phyloP scores from a whole-genome alignment of 1,139 yeast species.

The Blastobotrys raffinosifermentans region DNA sequence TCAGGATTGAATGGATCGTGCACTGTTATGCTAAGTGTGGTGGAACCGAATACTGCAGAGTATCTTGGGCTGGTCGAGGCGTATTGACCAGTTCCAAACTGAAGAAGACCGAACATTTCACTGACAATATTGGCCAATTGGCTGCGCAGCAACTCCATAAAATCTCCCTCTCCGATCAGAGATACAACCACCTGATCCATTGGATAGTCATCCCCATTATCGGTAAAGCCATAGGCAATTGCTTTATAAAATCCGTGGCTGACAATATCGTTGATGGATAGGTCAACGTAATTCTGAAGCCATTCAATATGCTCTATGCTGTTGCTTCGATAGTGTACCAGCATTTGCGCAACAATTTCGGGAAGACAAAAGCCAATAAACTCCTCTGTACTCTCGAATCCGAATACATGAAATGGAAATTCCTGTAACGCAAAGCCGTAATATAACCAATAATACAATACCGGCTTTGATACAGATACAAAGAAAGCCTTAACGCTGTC shows the following conservation, averaged over 20 bases:
- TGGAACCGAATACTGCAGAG: too few relatives aligned
- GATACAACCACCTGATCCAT: background rate
- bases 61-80: too few relatives aligned
- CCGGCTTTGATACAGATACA: slow-evolving; percentile 29
- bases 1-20: too few relatives aligned
- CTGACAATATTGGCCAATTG: slow-evolving; percentile 5
- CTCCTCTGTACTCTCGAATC: slow-evolving; percentile 24
- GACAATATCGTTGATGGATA: slow-evolving; percentile 4
- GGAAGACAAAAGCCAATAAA: slow-evolving; percentile 32
- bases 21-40: too few relatives aligned
- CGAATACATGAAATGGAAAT: slow-evolving; percentile 40
- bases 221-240: slow-evolving; percentile 12
- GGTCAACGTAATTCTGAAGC: slow-evolving; percentile 6
- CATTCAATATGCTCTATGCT: slow-evolving; percentile 7
- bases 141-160: slow-evolving; percentile 1
- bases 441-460: slow-evolving; percentile 41
- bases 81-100: too few relatives aligned
- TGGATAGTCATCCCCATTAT: background rate
- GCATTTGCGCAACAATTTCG: slow-evolving; percentile 11
- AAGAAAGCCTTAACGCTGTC: slow-evolving; percentile 25
- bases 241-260: slow-evolving; percentile 11
- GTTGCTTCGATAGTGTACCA: slow-evolving; percentile 9
- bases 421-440: slow-evolving; percentile 25
- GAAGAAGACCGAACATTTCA: slow-evolving; percentile 7
- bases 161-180: slow-evolving; percentile 1